These are phyloP conservation scores for Bryoerythrophyllum caledonicum DNA, from an alignment of 225 moss, liverwort and hornwort genomes.

Conservation along the genomic window DNA sequence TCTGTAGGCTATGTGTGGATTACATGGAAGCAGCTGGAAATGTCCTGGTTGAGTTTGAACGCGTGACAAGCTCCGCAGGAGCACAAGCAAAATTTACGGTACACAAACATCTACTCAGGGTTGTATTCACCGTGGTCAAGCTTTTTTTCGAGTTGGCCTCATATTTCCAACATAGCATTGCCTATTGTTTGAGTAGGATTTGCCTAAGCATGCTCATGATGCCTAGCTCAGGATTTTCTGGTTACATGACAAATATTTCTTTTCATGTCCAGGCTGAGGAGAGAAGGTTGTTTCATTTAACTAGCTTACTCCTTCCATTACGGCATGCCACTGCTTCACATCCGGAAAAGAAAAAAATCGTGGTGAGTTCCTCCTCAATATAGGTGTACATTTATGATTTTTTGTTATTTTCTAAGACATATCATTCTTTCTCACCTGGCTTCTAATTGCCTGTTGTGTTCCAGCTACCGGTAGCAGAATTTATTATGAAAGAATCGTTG, in stretches of 20 bases:
- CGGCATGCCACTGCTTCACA: slow-evolving; percentile 29
- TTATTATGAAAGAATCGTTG: slow-evolving; percentile 44
- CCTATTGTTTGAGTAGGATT: slow-evolving; percentile 10
- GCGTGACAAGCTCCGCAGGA: slow-evolving; percentile 24
- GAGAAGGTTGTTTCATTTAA: slow-evolving; percentile 41
- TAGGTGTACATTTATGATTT: not conserved
- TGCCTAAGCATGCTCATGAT: slow-evolving; percentile 3
- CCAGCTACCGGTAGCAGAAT: too few species aligned
- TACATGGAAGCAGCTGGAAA: slow-evolving; percentile 50
- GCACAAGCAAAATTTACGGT: slow-evolving; percentile 34
- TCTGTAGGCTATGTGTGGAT: slow-evolving; percentile 43
- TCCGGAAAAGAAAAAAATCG: slow-evolving; percentile 43
- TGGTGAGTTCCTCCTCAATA: slow-evolving; percentile 25
- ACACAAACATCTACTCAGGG: not conserved
- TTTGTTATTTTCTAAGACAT: not conserved
- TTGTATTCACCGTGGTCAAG: not conserved
- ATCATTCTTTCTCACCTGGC: not conserved
- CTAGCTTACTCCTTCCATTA: slow-evolving; percentile 47
- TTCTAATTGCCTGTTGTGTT: too few species aligned
- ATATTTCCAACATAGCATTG: slow-evolving; percentile 7
- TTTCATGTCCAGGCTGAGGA: slow-evolving; percentile 39
- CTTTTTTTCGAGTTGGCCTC: not conserved
- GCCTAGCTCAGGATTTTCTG: not conserved
- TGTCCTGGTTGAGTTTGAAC: slow-evolving; percentile 45
- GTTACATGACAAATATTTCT: not conserved